Evolutionary conservation across 805 yeast genomes (phyloP).

Genomic region (Kluyveromyces wickerhamii): DNA sequence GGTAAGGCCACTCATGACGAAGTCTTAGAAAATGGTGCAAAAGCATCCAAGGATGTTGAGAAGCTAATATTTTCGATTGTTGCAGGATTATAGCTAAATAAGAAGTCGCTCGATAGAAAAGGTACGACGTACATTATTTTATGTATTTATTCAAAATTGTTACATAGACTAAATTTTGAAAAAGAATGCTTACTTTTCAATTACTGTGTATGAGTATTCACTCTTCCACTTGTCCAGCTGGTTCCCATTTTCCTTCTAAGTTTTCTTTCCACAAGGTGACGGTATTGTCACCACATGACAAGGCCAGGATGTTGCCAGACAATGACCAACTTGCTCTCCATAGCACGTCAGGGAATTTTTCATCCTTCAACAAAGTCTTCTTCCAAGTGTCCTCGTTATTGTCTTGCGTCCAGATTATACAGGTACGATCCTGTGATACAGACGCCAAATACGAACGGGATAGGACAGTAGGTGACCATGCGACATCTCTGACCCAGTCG

Average conservation of each 20-base stretch:
- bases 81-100: slow-evolving; percentile 27
- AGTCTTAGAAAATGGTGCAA: slow-evolving; percentile 73
- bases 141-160: no score
- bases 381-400: slow-evolving; percentile 64
- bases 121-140: no score
- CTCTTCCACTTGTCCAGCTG: slow-evolving; percentile 94
- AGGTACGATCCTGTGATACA: slow-evolving; percentile 94
- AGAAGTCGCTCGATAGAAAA: no score
- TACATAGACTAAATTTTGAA: no score
- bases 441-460: slow-evolving; percentile 87
- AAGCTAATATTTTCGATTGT: slow-evolving; percentile 55
- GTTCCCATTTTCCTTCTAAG: slow-evolving; percentile 88
- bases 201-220: no score
- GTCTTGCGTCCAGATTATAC: slow-evolving; percentile 90
- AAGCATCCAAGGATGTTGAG: slow-evolving; percentile 78
- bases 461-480: slow-evolving; percentile 92
- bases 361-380: slow-evolving; percentile 62
- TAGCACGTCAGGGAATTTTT: slow-evolving; percentile 90
- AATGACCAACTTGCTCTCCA: slow-evolving; percentile 99
- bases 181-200: no score
- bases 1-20: slow-evolving; percentile 92
- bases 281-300: slow-evolving; percentile 93
- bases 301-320: slow-evolving; percentile 91
- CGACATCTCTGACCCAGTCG: slow-evolving; percentile 98
- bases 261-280: slow-evolving; percentile 96